A percentile compares a stretch with the other conserved stretches of the same genome.
Evolutionary conservation across 305 asterid genomes (phyloP).

Genomic region (Rubia balearica): DNA sequence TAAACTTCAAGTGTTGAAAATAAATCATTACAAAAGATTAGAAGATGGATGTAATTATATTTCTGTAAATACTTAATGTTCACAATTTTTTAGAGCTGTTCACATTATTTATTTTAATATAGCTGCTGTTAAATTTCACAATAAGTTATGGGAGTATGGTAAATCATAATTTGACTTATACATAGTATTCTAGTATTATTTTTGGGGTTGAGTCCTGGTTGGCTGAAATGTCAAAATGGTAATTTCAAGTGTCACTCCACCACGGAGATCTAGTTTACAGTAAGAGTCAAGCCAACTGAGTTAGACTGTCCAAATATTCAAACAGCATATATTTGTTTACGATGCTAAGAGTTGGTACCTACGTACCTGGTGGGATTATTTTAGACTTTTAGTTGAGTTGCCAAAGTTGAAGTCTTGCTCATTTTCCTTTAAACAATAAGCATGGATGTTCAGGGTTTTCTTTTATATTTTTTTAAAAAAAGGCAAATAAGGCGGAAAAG

Average conservation of each 20-base stretch:
- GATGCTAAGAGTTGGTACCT: neutral
- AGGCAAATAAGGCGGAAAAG: neutral
- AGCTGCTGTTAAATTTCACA: no score
- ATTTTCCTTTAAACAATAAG: neutral
- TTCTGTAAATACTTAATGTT: no score
- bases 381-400: neutral
- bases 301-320: neutral
- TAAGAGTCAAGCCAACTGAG: constrained; percentile 2
- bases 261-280: neutral
- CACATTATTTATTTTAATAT: no score
- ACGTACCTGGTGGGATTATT: neutral
- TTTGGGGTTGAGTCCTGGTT: neutral
- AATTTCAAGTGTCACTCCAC: neutral
- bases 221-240: neutral
- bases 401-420: neutral
- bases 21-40: no score
- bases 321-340: neutral
- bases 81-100: no score
- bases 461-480: no score
- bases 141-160: no score
- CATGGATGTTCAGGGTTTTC: neutral
- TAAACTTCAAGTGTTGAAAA: no score
- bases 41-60: no score
- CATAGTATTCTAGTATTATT: neutral
- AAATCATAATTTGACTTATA: no score